Evolutionary conservation across 257 asterid species (phyloP), one percentile per base, ranked within the genome.

Genomic region (Rubia yunnanensis): DNA sequence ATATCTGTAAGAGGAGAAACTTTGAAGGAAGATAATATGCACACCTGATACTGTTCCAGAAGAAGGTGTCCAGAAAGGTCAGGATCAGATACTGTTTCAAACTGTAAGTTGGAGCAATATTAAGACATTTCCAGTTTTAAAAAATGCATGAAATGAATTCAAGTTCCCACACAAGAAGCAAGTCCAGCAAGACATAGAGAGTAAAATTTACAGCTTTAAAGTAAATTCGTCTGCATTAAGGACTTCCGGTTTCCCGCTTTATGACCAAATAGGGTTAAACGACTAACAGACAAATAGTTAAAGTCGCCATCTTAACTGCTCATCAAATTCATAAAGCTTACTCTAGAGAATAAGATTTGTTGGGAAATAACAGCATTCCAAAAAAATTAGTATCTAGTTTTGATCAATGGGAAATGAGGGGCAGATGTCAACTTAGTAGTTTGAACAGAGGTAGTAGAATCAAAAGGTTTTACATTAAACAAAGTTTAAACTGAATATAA

Each of bases 41-140:
- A 74, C 64, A 88, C 99, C 98, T 94, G 96, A 83, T 90, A 90
- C 76, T 90, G 99, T 72, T 94, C 97, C 75, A 94, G 86, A 73
- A 94, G 95, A 70, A 86, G 88, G 85, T 84, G 96, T 70, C 86
- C 96, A 20, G 98, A 95, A 67, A 90, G 92, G 79, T 94, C 99
- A 49, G 97, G 98, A 77, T 94, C 99, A n/a, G 79, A 73, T 65
- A 79, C 70, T 68, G 83, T 87, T 81, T 81, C 94, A 83, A 90
- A 94, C 98, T 94, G 83, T 20, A 64, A 23, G 54, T 34, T 38
- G 28, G 48, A 64, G 46, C 46, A 64, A 24, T 11, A 64, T n/a
- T 64, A 13, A 48, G 39, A 31, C 39, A 35, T 31, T 31, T 49
- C 44, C 22, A 32, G 34, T 31, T 1, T 18, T 49, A 10, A 22